A percentile compares a stretch with the other conserved stretches of the same genome.
Conservation (phyloP, 1,284 basidiomycete species). For the Cryptococcus sp. region DNA sequence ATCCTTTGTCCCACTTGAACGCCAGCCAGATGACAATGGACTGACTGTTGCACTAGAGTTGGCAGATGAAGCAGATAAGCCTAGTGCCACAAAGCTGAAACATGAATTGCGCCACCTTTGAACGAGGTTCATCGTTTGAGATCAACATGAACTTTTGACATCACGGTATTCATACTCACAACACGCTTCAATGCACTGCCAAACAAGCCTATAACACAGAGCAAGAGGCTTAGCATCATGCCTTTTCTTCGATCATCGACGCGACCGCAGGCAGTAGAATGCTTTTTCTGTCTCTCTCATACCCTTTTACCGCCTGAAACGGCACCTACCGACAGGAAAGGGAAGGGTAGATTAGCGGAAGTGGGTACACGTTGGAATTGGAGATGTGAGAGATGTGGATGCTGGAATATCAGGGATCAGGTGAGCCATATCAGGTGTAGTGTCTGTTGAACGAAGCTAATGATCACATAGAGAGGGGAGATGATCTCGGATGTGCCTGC, state of each 20-base stretch:
- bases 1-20: no score
- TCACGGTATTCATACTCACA: not conserved
- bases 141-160: not conserved
- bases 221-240: slow-evolving; percentile 5
- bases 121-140: not conserved
- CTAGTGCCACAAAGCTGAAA: not conserved
- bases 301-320: slow-evolving; percentile 19
- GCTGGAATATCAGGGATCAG: slow-evolving; percentile 41
- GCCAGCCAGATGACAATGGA: no score
- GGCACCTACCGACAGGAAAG: not conserved
- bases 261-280: slow-evolving; percentile 29
- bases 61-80: not conserved
- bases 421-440: slow-evolving; percentile 6
- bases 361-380: slow-evolving; percentile 35
- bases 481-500: slow-evolving; percentile 79
- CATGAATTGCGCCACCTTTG: not conserved
- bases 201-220: not conserved
- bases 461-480: slow-evolving; percentile 54
- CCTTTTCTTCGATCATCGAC: slow-evolving; percentile 26
- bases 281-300: slow-evolving; percentile 41
- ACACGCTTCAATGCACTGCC: not conserved
- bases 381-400: slow-evolving; percentile 38
- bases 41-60: no score
- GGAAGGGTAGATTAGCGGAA: not conserved
- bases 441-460: not conserved